Evolutionary conservation across 352 stramenopile species (phyloP).

Genomic region (Phytophthora parvispora): DNA sequence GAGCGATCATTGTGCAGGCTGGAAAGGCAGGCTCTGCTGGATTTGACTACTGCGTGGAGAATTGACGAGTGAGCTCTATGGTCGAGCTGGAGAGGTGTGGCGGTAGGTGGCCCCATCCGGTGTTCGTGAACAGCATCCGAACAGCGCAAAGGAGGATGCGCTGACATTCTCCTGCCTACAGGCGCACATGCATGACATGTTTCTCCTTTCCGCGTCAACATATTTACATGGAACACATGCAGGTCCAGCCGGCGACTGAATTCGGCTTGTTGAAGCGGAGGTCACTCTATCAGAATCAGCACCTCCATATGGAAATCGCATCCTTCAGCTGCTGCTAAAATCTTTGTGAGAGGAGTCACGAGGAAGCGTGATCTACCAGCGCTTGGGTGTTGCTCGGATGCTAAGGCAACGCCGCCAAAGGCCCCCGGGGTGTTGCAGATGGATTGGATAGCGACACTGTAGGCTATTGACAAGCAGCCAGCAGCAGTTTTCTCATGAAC

Average conservation of each 20-base stretch:
- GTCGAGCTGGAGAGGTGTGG: not conserved
- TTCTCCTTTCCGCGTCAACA: not conserved
- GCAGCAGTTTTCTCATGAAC: no score
- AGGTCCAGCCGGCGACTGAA: not conserved
- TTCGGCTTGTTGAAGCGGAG: not conserved
- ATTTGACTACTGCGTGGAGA: constrained; percentile 6
- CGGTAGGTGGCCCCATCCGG: not conserved
- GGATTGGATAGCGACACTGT: no score
- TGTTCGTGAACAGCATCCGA: constrained; percentile 12
- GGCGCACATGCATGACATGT: no score
- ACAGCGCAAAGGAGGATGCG: constrained; percentile 23
- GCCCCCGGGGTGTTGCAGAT: no score
- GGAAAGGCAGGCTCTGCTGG: not conserved
- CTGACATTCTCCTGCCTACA: constrained; percentile 1
- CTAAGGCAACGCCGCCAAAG: no score
- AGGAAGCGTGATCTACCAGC: not conserved
- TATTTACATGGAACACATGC: not conserved
- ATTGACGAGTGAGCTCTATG: constrained; percentile 24
- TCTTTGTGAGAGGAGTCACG: not conserved
- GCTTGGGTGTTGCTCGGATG: no score
- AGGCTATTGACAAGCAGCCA: no score
- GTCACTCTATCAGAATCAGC: no score
- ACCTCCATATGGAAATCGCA: not conserved
- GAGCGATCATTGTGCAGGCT: constrained; percentile 13
- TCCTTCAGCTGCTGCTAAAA: not conserved